A percentile compares a stretch with the other conserved stretches of the same genome.
Conservation (phyloP, 768 basidiomycete genomes). For the Russula ochroleuca region DNA sequence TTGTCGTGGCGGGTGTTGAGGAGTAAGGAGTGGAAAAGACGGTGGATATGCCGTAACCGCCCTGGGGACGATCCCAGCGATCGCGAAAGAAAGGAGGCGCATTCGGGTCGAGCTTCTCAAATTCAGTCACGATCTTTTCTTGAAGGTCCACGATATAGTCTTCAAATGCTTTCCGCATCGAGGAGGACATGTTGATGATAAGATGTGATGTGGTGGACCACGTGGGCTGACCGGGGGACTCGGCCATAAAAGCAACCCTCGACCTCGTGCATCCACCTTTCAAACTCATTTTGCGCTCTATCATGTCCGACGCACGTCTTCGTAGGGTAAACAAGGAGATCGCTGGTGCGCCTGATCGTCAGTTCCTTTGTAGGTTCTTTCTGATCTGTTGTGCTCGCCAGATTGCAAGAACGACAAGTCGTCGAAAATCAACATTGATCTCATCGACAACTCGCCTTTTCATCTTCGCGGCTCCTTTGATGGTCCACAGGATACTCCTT, state of each 20-base stretch:
- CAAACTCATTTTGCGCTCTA: neutral
- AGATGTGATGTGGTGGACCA: neutral
- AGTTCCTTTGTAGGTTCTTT: neutral
- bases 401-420: conserved; percentile 96
- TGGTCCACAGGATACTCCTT: conserved; percentile 90
- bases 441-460: conserved; percentile 85
- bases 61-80: conserved; percentile 65
- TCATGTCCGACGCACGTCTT: conserved; percentile 64
- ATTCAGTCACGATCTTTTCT: conserved; percentile 64
- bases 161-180: conserved; percentile 76
- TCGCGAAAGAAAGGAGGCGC: conserved; percentile 76
- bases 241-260: conserved; percentile 13
- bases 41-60: conserved; percentile 79
- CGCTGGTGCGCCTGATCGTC: conserved; percentile 47
- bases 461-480: conserved; percentile 89
- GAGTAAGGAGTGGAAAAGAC: conserved; percentile 56
- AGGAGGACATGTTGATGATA: conserved; percentile 18
- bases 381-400: conserved; percentile 32
- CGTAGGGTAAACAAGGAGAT: conserved; percentile 95
- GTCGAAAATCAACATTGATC: conserved; percentile 79
- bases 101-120: conserved; percentile 75
- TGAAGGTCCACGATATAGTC: conserved; percentile 74
- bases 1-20: conserved; percentile 36
- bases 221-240: conserved; percentile 4
- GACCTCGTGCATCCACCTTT: conserved; percentile 4